Base-by-base conservation (phyloP, 805 yeast species). In the Candida koratica region DNA sequence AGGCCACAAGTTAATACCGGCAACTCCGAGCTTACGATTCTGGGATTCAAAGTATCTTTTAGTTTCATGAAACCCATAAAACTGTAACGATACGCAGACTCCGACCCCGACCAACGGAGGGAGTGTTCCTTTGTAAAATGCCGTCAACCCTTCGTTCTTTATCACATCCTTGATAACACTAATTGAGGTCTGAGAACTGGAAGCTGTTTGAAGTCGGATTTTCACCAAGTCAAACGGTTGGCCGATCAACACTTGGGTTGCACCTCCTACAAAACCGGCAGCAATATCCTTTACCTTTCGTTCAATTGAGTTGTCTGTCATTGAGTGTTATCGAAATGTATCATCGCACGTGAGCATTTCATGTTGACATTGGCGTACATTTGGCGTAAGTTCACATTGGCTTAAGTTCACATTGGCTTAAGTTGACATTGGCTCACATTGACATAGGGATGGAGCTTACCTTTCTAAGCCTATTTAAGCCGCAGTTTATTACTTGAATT, bases 1-100 rank as follows among this genome's bases (percentile, higher is more conserved):
- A 2, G 75, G 72, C 71, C 71, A 66, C 27, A 72, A 60, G 32
- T 69, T 70, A 37, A 79, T 55, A 18, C 58, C 60, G 15, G 41
- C 40, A 17, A 45, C 45, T 4, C 49, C 45, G 23, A 56, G 48
- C 5, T 58, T 54, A 4, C 16, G 28, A 34, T 43, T 49, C 6
- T 28, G 38, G 5, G 56, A 55, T 37, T 71, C 49, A 15, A 79
- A 44, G 51, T 75, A 83, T 39, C 90, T 61, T 49, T 75, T 77
- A 23, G 83, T 69, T 50, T 79, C 86, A 49, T 77, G 84, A 49
- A 79, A 82, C 1, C 86, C 84, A 48, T 79, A 80, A 53, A 79
- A 80, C 49, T 79, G 86, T 20, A 79, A 58, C 2, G 83, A 77
- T 6, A 79, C 86, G 60, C 86, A 79, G 1, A 74, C 79, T 0